phyloP scores from a whole-genome alignment of 2,329 filamentous ascomycete species.

The Triangularia verruculosa region DNA sequence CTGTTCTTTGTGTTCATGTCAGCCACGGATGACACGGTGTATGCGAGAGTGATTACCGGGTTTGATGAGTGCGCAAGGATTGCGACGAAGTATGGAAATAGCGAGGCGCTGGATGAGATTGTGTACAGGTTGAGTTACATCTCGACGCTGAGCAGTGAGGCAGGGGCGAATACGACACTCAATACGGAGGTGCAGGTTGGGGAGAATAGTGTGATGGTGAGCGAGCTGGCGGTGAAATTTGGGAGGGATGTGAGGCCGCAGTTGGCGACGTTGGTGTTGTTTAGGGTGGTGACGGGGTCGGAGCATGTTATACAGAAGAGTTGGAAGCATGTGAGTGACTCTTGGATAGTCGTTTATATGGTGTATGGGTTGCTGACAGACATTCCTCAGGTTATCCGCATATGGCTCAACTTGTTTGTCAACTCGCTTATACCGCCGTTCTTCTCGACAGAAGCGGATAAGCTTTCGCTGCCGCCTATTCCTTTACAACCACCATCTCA shows the following conservation, averaged over 20 bases:
- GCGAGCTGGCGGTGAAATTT: constrained; percentile 93
- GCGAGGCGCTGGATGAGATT: constrained; percentile 87
- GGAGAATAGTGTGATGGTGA: constrained; percentile 95
- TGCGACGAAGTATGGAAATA: constrained; percentile 77
- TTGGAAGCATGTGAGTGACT: constrained; percentile 68
- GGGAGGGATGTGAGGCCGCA: constrained; percentile 92
- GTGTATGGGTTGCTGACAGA: constrained; percentile 36
- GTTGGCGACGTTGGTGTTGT: constrained; percentile 89
- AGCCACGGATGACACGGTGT: constrained; percentile 92
- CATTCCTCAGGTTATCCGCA: constrained; percentile 68
- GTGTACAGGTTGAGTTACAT: constrained; percentile 87
- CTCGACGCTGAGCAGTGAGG: constrained; percentile 76
- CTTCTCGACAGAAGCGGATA: constrained; percentile 60
- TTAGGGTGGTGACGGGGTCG: constrained; percentile 83
- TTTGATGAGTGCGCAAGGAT: constrained; percentile 97
- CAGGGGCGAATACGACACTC: constrained; percentile 75
- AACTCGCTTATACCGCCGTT: constrained; percentile 89
- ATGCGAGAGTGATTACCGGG: constrained; percentile 85
- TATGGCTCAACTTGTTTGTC: constrained; percentile 92
- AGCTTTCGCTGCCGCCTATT: constrained; percentile 73
- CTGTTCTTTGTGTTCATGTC: constrained; percentile 99
- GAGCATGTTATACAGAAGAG: constrained; percentile 73
- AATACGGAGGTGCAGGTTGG: constrained; percentile 95
- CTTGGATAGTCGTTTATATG: not conserved
- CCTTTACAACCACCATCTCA: constrained; percentile 89